These are phyloP conservation scores for Litsea cubeba DNA, from an alignment of 164 flowering plant genomes.

Conservation along the genomic window DNA sequence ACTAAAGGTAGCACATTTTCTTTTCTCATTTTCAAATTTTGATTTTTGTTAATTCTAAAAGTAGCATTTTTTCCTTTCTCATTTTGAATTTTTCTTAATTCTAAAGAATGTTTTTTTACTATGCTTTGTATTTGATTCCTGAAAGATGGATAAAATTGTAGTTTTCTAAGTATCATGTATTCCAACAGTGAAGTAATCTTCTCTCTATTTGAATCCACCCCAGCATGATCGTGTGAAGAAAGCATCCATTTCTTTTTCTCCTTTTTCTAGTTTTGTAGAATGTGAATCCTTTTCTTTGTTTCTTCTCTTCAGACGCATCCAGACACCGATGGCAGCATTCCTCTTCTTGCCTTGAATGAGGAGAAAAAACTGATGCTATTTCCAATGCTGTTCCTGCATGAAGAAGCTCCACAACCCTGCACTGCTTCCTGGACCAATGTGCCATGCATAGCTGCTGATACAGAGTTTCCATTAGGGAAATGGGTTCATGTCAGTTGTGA, in stretches of 20 bases:
- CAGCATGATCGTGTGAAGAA: not conserved
- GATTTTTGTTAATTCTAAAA: not conserved
- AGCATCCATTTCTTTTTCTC: not conserved
- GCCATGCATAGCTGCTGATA: slow-evolving; percentile 28
- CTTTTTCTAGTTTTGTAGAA: not conserved
- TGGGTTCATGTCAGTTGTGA: slow-evolving; percentile 84
- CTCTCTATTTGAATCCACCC: not conserved
- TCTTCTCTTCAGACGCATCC: slow-evolving; percentile 24
- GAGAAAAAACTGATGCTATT: slow-evolving; percentile 40
- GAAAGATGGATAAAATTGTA: not conserved
- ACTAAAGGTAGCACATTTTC: not conserved
- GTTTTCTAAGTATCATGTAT: not conserved
- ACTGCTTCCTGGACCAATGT: slow-evolving; percentile 24
- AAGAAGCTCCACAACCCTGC: slow-evolving; percentile 35
- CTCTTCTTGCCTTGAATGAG: slow-evolving; percentile 47
- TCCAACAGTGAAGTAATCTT: not conserved
- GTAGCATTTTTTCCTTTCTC: not conserved
- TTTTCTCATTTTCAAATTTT: not conserved
- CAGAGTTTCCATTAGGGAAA: slow-evolving; percentile 41
- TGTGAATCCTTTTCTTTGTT: not conserved
- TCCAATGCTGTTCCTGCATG: slow-evolving; percentile 28
- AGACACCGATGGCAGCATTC: slow-evolving; percentile 23
- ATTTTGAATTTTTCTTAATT: not conserved
- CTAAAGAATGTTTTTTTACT: not conserved
- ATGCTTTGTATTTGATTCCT: not conserved